Conservation (phyloP, 495 filamentous ascomycete genomes). For the Neurospora sp. region DNA sequence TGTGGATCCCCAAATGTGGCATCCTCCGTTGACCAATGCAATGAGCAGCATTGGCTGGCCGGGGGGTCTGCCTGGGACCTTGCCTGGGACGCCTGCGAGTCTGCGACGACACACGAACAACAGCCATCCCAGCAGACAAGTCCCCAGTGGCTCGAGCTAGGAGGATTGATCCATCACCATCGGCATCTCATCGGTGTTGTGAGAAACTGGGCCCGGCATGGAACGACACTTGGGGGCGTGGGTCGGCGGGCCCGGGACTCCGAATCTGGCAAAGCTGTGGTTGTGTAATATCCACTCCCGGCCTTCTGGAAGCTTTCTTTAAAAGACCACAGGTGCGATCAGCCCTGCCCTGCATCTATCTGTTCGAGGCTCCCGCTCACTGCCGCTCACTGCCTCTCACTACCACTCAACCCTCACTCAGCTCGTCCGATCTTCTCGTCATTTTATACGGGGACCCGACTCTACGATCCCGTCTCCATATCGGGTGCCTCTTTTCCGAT, state of each 20-base stretch:
- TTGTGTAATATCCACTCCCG: constrained; percentile 1
- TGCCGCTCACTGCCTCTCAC: not conserved
- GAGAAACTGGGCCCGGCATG: not conserved
- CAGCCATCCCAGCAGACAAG: not conserved
- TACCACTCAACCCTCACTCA: not conserved
- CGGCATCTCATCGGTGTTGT: not conserved
- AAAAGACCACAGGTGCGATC: constrained; percentile 7
- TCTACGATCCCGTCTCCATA: not conserved
- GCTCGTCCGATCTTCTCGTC: not conserved
- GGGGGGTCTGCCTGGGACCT: not conserved
- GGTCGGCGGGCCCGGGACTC: not conserved
- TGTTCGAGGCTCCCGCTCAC: not conserved
- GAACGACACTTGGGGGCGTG: too few species aligned
- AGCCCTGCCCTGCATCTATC: constrained; percentile 14
- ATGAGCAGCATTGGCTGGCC: not conserved
- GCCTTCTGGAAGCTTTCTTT: constrained; percentile 19
- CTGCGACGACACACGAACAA: not conserved
- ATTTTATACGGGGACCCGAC: not conserved
- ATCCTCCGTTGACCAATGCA: not conserved
- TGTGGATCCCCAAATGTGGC: not conserved
- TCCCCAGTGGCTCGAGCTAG: not conserved
- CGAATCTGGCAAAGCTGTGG: constrained; percentile 1
- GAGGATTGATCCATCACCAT: not conserved
- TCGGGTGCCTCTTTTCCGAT: not conserved
- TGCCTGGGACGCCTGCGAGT: not conserved